Base-by-base conservation (phyloP, 1,284 basidiomycete genomes). In the Ustilago hordei region DNA sequence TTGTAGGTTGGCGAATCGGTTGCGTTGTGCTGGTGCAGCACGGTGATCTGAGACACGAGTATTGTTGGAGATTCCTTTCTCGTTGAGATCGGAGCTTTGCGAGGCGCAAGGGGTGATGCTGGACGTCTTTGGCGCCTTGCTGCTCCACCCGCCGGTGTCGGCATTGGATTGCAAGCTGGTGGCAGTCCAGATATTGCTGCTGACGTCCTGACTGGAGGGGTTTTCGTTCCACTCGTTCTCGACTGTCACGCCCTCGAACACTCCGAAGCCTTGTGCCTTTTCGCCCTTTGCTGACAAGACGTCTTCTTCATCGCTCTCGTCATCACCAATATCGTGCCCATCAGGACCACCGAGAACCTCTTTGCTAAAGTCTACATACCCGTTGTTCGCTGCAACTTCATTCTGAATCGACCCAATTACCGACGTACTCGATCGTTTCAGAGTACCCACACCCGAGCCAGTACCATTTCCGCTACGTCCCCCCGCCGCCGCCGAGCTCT, bases 1-100 rank as follows among this genome's bases (percentile, higher is more conserved):
- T 77, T 91, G 61, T 2, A 80, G 68, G 2, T 60, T 45, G 0
- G 60, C 58, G 28, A 76, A 69, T 2, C 65, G 8, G 53, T 34
- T 59, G 23, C 54, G 38, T 45, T 68, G 23, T 28, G 23, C 55
- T 28, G 19, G 35, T 28, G 58, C 47, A 15, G 31, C 48, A 17
- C 35, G 34, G 19, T 48, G 32, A 23, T 47, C 39, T 15, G 64
- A 35, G 8, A 34, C 8, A 6, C 13, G 38, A 12, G 50, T 47
- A 9, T 6, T 41, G 41, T 23, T 9, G 17, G 56, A 34, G 28
- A 50, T 32, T 12, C 34, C 43, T 45, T 58, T 52, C 52, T 39
- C 48, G 36, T 52, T 38, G 34, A 31, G 8, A 11, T 39, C 47
- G 11, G 58, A 39, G 4, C 13, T n/a, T 7, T 19, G 38, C 13